Evolutionary conservation across 148 eudicot species (phyloP).

Genomic region (Vaccinium vitisidaea): DNA sequence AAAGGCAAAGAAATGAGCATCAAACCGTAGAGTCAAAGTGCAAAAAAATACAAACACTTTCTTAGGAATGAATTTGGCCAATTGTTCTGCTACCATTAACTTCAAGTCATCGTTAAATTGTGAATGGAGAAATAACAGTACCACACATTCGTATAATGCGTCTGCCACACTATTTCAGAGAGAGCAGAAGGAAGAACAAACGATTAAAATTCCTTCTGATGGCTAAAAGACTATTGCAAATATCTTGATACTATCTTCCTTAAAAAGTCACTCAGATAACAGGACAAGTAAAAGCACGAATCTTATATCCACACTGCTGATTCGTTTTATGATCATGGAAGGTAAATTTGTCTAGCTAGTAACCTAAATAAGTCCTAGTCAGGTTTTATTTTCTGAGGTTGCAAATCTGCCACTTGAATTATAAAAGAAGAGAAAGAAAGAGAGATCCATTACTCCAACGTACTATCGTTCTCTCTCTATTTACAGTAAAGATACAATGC

Average conservation of each 20-base stretch:
- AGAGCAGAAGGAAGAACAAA: neutral
- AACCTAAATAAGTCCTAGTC: neutral
- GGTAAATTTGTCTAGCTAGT: conserved; percentile 5
- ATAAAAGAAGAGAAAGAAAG: too few relatives aligned
- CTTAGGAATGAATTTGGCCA: neutral
- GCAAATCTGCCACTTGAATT: neutral
- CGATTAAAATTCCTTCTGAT: neutral
- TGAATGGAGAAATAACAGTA: neutral
- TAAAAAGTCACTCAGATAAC: conserved; percentile 1
- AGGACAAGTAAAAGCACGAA: neutral
- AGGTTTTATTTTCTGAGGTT: neutral
- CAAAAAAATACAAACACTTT: neutral
- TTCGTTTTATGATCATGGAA: neutral
- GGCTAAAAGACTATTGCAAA: neutral
- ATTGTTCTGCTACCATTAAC: neutral
- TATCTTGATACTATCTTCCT: neutral
- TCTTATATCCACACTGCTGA: neutral
- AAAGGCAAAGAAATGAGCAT: conserved; percentile 1
- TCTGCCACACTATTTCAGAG: neutral
- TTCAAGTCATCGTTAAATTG: neutral
- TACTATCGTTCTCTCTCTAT: neutral
- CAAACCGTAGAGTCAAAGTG: conserved; percentile 10
- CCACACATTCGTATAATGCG: neutral
- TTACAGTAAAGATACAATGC: neutral
- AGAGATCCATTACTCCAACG: neutral